Percentiles rank a stretch among this genome's conserved stretches.
These are phyloP conservation scores for Hamamelis virginiana DNA, from an alignment of 164 flowering plant species.

Conservation along the genomic window DNA sequence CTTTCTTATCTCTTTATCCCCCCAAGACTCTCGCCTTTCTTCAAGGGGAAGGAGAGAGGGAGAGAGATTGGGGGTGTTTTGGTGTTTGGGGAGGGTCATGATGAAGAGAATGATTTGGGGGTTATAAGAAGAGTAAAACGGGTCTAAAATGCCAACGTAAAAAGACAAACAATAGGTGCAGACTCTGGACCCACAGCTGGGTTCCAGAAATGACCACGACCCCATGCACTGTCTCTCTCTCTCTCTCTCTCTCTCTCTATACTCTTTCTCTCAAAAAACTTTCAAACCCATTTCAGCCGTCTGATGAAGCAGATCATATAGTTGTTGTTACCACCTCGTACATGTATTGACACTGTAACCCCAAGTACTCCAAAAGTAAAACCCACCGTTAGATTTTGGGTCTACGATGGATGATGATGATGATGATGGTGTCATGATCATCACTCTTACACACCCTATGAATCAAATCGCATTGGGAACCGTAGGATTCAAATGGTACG, in stretches of 20 bases:
- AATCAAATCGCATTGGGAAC: conserved; percentile 13
- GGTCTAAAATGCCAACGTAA: conserved; percentile 15
- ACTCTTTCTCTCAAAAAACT: not conserved
- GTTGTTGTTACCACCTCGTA: conserved; percentile 18
- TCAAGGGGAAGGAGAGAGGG: conserved; percentile 34
- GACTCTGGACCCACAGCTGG: conserved; percentile 29
- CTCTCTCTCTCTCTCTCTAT: conserved; percentile 11
- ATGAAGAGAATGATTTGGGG: conserved; percentile 36
- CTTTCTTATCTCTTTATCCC: conserved; percentile 18
- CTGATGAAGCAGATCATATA: conserved; percentile 6
- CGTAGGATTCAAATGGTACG: conserved; percentile 16
- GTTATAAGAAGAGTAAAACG: conserved; percentile 30
- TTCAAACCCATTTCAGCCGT: conserved; percentile 15
- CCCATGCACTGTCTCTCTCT: conserved; percentile 19
- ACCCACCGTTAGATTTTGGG: conserved; percentile 16
- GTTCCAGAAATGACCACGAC: conserved; percentile 45
- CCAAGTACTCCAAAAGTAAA: not conserved
- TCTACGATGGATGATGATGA: conserved; percentile 21
- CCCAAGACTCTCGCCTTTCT: conserved; percentile 46
- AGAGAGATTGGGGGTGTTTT: conserved; percentile 15
- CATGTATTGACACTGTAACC: not conserved
- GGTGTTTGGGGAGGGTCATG: conserved; percentile 5
- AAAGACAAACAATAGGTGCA: conserved; percentile 30
- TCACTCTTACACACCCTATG: not conserved
- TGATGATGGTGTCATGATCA: conserved; percentile 25